These are phyloP conservation scores for Clarireedia homoeocarpa DNA, from an alignment of 2,329 filamentous ascomycete species.

Conservation along the genomic window DNA sequence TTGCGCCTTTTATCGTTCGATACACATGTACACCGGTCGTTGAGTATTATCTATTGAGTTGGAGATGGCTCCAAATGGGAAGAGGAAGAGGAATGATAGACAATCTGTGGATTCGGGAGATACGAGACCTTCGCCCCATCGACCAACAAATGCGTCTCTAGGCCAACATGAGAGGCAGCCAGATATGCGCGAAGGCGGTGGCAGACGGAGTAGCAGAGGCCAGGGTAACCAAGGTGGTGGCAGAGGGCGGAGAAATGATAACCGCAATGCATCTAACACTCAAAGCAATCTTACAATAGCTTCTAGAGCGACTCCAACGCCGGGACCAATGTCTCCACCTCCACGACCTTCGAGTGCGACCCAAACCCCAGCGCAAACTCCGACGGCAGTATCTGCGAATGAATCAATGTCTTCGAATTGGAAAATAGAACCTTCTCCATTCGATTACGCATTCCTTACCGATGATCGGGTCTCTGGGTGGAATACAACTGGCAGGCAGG, in stretches of 20 bases:
- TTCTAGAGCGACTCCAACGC: conserved; percentile 25
- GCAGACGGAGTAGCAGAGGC: conserved; percentile 40
- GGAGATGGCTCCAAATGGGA: conserved; percentile 26
- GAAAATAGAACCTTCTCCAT: conserved; percentile 33
- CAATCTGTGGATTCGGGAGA: conserved; percentile 34
- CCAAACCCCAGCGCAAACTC: conserved; percentile 21
- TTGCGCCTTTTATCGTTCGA: neutral
- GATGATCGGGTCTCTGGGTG: conserved; percentile 61
- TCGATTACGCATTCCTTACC: conserved; percentile 70
- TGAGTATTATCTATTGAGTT: conserved; percentile 14
- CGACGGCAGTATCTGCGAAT: conserved; percentile 16
- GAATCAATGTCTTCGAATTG: conserved; percentile 26
- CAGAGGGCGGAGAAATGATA: conserved; percentile 24
- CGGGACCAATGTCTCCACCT: conserved; percentile 30
- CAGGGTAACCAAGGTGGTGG: conserved; percentile 24
- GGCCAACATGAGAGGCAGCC: conserved; percentile 52
- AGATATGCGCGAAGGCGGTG: conserved; percentile 38
- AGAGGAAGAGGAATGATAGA: conserved; percentile 31
- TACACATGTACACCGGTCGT: conserved; percentile 25
- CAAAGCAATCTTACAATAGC: conserved; percentile 20
- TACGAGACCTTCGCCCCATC: conserved; percentile 53
- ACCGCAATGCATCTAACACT: conserved; percentile 16
- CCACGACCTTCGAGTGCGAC: conserved; percentile 23
- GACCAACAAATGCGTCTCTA: conserved; percentile 47
- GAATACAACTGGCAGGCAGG: conserved; percentile 57